Evolutionary conservation across 768 basidiomycete species (phyloP).

Genomic region (Leucocoprinus birnbaumii): DNA sequence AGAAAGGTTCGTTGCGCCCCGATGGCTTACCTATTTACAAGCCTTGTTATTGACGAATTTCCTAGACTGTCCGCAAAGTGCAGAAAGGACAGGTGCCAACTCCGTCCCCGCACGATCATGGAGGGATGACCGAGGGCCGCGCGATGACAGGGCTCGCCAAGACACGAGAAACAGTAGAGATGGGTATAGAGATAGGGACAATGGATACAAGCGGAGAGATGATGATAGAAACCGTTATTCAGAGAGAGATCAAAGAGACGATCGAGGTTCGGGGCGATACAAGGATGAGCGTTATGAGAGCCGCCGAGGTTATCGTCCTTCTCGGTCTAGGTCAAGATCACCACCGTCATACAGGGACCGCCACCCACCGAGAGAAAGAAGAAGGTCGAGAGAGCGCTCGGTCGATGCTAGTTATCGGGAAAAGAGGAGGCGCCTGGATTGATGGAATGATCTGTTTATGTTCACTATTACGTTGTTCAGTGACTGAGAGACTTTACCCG

Average conservation of each 20-base stretch:
- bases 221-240: constrained; percentile 9
- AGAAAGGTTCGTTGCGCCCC: constrained; percentile 58
- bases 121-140: constrained; percentile 12
- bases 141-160: constrained; percentile 8
- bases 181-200: constrained; percentile 7
- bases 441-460: constrained; percentile 13
- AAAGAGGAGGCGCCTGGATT: constrained; percentile 59
- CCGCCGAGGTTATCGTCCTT: constrained; percentile 22
- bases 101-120: constrained; percentile 13
- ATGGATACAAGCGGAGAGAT: constrained; percentile 12
- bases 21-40: no score
- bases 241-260: constrained; percentile 16
- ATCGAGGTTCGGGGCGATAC: constrained; percentile 19
- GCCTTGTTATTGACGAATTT: neutral
- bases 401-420: constrained; percentile 28
- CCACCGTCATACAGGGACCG: constrained; percentile 19
- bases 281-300: constrained; percentile 20
- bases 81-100: constrained; percentile 25
- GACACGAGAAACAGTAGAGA: constrained; percentile 2
- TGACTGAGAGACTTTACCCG: no score
- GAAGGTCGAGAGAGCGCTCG: constrained; percentile 22
- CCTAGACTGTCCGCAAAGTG: constrained; percentile 29
- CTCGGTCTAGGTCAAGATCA: constrained; percentile 27
- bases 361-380: constrained; percentile 30
- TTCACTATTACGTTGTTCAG: no score